Conservation (phyloP, 2,329 filamentous ascomycete genomes). For the Atkinsonella texensis region DNA sequence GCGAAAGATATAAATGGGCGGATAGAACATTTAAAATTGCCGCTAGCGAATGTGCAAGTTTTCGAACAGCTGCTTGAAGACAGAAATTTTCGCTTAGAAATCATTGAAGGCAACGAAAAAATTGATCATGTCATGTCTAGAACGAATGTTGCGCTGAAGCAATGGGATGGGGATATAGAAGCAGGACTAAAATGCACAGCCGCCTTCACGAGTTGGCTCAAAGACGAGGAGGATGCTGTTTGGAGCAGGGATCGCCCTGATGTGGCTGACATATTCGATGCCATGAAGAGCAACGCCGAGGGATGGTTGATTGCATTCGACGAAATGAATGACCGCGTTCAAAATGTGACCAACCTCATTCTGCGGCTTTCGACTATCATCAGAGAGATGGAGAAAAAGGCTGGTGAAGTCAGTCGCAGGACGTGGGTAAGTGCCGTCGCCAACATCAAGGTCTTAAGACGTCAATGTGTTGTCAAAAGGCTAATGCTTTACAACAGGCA, state of each 20-base stretch:
- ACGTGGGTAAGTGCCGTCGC: slow-evolving; percentile 47
- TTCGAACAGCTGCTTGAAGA: slow-evolving; percentile 87
- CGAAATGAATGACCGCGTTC: slow-evolving; percentile 61
- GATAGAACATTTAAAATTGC: slow-evolving; percentile 67
- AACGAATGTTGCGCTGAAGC: slow-evolving; percentile 63
- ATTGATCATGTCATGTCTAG: slow-evolving; percentile 83
- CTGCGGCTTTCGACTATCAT: slow-evolving; percentile 65
- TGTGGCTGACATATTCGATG: slow-evolving; percentile 62
- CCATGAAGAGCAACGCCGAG: slow-evolving; percentile 87
- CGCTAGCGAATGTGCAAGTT: slow-evolving; percentile 67
- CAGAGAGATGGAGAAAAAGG: slow-evolving; percentile 74
- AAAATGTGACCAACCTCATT: slow-evolving; percentile 56
- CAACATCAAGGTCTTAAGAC: background rate
- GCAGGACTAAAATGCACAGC: slow-evolving; percentile 66
- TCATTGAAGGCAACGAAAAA: slow-evolving; percentile 77
- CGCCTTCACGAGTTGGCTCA: slow-evolving; percentile 66
- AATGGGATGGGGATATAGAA: slow-evolving; percentile 65
- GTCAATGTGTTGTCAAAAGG: background rate
- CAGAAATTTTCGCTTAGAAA: slow-evolving; percentile 65
- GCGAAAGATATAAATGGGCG: slow-evolving; percentile 68
- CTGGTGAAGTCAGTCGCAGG: slow-evolving; percentile 69
- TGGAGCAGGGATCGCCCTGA: slow-evolving; percentile 51
- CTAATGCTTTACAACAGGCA: slow-evolving; percentile 8
- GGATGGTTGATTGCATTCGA: slow-evolving; percentile 78
- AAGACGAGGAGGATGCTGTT: slow-evolving; percentile 48